A percentile compares a stretch with the other conserved stretches of the same genome.
These are phyloP conservation scores for Aurinia saxatilis DNA, from an alignment of 345 rosid species.

Conservation along the genomic window DNA sequence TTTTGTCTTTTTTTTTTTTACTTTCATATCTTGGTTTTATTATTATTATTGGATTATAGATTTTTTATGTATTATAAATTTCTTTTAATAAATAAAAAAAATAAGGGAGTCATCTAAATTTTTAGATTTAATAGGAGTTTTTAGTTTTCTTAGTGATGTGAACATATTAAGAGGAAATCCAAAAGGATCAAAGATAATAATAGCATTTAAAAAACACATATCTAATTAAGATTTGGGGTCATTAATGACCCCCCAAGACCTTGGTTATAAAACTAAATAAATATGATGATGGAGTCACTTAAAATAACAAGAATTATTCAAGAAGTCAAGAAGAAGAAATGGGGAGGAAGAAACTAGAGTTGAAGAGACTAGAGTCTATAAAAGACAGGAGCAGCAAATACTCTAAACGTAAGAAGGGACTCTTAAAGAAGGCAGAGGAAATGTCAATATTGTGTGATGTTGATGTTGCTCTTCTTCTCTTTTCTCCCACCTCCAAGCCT, in stretches of 20 bases:
- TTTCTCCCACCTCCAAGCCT: conserved; percentile 6
- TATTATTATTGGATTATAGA: too few relatives aligned
- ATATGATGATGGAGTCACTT: neutral
- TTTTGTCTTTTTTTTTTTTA: too few relatives aligned
- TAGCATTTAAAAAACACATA: neutral
- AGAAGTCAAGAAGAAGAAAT: conserved; percentile 28
- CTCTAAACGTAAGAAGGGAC: conserved; percentile 38
- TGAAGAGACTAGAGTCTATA: conserved; percentile 12
- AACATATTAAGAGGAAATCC: neutral
- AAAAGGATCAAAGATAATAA: neutral
- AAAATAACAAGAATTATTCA: too few relatives aligned
- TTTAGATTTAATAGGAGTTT: too few relatives aligned
- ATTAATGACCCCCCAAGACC: neutral
- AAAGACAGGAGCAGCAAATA: conserved; percentile 37
- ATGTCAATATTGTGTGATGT: neutral
- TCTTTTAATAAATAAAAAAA: too few relatives aligned
- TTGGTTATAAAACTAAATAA: neutral
- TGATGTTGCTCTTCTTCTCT: neutral
- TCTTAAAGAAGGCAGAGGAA: conserved; percentile 36
- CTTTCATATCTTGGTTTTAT: too few relatives aligned
- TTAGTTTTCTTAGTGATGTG: too few relatives aligned
- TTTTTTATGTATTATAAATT: too few relatives aligned
- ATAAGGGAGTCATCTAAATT: too few relatives aligned
- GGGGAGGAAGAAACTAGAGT: conserved; percentile 33
- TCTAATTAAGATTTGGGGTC: neutral